Base-by-base conservation (phyloP, 2,329 filamentous ascomycete genomes). In the Diplocarpon mali region DNA sequence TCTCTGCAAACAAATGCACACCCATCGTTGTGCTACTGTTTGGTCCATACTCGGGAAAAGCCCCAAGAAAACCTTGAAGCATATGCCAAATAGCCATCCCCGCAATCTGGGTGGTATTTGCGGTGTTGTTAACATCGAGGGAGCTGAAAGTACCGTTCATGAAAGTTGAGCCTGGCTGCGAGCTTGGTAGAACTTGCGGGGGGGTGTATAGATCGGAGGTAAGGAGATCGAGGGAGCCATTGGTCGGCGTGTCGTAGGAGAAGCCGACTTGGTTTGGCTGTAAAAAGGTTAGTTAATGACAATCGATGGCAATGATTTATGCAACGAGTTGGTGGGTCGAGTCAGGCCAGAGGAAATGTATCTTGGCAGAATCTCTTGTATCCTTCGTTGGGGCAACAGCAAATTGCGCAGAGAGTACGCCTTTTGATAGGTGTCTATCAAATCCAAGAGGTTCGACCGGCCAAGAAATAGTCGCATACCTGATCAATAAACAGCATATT, bases 181-280 rank as follows among this genome's bases (percentile, higher is more conserved):
- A 62, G 20, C 44, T 51, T 27, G 59, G 62, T 30, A 57, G 50
- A 16, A 47, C 48, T 32, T 60, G 61, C 3, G 66, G 63, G 1
- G 69, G 64, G 12, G 67, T 61, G 37, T 64, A 65, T 29, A 69
- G 57, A 11, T 62, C 58, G 31, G 60, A 62, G 2, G 63, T 65
- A 29, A 69, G 51, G 32, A 76, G 62, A 48, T 75, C 64, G 16
- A 78, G 57, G 6, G 78, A 79, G 13, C 73, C 72, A 54, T 85
- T 80, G 8, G 72, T 76, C 7, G 71, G 66, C 20, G 69, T 70
- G 57, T 87, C 84, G 57, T 76, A 79, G 2, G 79, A 83, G 52
- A 83, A 79, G 20, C 77, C 76, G 39, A 85, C 75, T 62, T 85
- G 79, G 49, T 80, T 79, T 17, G 80, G 80, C 73, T 87, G 62